Conservation (phyloP, 495 filamentous ascomycete genomes). For the Penicillium macrosclerotiorum region DNA sequence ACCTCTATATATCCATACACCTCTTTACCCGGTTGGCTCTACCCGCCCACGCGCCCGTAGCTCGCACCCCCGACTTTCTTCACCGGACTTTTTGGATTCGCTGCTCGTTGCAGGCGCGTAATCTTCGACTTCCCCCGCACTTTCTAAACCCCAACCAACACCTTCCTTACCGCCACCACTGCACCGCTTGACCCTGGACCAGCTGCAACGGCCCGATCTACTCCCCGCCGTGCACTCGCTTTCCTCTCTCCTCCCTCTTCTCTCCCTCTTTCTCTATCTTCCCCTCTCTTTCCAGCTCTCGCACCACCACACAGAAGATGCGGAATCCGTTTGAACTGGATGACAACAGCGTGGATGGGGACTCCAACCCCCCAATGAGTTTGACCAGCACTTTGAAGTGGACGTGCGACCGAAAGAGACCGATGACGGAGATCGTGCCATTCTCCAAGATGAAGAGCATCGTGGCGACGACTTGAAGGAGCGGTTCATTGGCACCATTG, state of each 20-base stretch:
- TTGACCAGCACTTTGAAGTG: conserved; percentile 22
- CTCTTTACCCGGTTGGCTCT: too few species aligned
- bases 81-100: too few species aligned
- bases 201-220: background rate
- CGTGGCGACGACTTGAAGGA: conserved; percentile 36
- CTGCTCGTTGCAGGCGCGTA: too few species aligned
- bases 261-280: background rate
- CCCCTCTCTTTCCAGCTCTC: background rate
- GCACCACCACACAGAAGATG: conserved; percentile 22
- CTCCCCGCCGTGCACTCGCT: background rate
- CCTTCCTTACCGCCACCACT: background rate
- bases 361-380: conserved; percentile 28
- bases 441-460: conserved; percentile 39
- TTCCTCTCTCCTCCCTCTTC: background rate
- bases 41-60: too few species aligned
- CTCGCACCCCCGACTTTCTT: too few species aligned
- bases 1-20: too few species aligned
- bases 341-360: conserved; percentile 32
- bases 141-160: background rate
- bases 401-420: conserved; percentile 26
- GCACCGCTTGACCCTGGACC: background rate
- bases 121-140: background rate
- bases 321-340: conserved; percentile 45
- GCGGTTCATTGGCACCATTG: conserved; percentile 71
- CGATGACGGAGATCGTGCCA: conserved; percentile 41